Evolutionary conservation across 352 stramenopile genomes (phyloP), one percentile per base, ranked within the genome.

Genomic region (Globisporangium echinulatum): DNA sequence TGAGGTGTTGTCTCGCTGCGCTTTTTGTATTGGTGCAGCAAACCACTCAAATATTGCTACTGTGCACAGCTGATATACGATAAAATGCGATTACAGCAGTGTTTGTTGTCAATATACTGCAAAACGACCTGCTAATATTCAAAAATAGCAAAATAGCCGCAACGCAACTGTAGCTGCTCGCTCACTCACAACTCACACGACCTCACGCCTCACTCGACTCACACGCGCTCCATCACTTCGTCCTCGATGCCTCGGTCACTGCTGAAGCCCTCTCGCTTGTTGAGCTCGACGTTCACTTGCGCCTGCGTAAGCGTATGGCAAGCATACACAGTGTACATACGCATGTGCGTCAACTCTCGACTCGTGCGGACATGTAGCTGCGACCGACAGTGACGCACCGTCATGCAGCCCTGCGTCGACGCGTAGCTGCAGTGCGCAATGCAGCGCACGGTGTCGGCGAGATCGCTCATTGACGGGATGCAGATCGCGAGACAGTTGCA

Each of bases 331-430:
- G 25, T 48, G 53, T 19, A 4, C 51, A 56, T 33, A 44, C 38
- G 38, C 36, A 10, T 43, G 25, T 4, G 8, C 52, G 43, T 42
- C 6, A 36, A 38, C n/a, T 3, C 25, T 33, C 25, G 25, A 3
- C 25, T 33, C 25, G 25, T 33, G 25, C 25, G 25, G 25, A 33
- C 25, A 33, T 33, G 25, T 33, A 33, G 25, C 25, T 33, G 25
- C 25, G 25, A 33, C 25, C 2, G 25, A 3, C 25, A 33, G 17
- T 13, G 19, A 19, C 67, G 50, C 59, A 86, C 76, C 58, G 91
- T 97, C 94, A 98, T 98, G 67, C 92, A 98, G 56, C 91, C 94
- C 62, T 92, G 82, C 1, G 92, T 96, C 43, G 84, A 85, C 36
- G 76, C 82, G 72, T 97, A 98, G 13, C 90, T 96, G 77, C 92